phyloP scores from a whole-genome alignment of 768 basidiomycete species.

The Tricholoma terreum region DNA sequence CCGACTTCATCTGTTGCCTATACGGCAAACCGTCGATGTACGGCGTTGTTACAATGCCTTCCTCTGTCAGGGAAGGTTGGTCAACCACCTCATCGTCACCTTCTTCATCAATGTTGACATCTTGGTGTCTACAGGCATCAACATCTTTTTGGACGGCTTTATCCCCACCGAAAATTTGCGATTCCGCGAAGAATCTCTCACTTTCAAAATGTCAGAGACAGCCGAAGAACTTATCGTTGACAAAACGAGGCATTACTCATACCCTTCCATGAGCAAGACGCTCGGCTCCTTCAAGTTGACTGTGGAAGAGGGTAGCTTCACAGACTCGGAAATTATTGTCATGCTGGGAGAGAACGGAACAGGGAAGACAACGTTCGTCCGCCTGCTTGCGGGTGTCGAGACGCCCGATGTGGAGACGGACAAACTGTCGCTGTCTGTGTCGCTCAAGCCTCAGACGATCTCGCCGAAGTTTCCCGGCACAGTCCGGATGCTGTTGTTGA shows the following conservation, averaged over 20 bases:
- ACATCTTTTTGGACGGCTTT: constrained; percentile 98
- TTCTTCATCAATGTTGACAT: constrained; percentile 4
- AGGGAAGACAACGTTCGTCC: constrained; percentile 97
- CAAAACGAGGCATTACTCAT: constrained; percentile 86
- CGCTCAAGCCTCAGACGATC: constrained; percentile 97
- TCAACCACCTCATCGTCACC: constrained; percentile 1
- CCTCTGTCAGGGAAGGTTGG: constrained; percentile 93
- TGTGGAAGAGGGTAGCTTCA: constrained; percentile 85
- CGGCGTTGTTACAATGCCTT: constrained; percentile 99
- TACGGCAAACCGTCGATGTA: constrained; percentile 98
- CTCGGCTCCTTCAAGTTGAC: constrained; percentile 94
- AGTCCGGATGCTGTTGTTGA: constrained; percentile 92
- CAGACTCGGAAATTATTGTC: constrained; percentile 99
- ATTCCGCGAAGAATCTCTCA: constrained; percentile 92
- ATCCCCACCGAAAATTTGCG: constrained; percentile 98
- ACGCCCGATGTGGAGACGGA: constrained; percentile 82
- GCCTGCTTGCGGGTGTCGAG: constrained; percentile 86
- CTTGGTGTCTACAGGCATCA: constrained; percentile 66
- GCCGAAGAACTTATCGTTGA: constrained; percentile 87
- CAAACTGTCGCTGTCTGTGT: constrained; percentile 81
- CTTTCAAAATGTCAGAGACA: constrained; percentile 97
- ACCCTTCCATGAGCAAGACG: constrained; percentile 97
- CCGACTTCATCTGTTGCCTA: constrained; percentile 96
- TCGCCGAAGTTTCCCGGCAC: constrained; percentile 96
- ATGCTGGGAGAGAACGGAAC: constrained; percentile 99